These are phyloP conservation scores for Ceratobasidium sp. DNA, from an alignment of 1,284 basidiomycete genomes.

Conservation along the genomic window DNA sequence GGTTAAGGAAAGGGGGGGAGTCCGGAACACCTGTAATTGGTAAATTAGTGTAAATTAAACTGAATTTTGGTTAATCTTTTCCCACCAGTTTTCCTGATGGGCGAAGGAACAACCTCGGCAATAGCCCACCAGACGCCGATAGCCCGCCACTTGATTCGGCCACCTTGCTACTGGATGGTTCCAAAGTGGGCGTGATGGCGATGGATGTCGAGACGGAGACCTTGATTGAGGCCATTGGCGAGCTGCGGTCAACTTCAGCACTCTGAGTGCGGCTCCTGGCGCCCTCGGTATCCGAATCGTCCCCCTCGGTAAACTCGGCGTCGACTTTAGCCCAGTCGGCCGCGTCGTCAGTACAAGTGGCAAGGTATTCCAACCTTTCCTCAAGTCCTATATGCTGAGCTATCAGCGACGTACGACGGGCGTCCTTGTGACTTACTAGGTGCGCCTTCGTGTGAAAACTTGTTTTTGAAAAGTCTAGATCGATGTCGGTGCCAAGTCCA, in stretches of 20 bases:
- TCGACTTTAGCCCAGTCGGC: constrained; percentile 38
- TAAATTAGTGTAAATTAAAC: too few relatives aligned
- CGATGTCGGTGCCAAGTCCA: constrained; percentile 69
- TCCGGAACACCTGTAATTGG: too few relatives aligned
- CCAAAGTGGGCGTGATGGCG: constrained; percentile 1
- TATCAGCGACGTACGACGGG: constrained; percentile 45
- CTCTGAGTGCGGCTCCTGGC: constrained; percentile 28
- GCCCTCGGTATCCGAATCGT: constrained; percentile 38
- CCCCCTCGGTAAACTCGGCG: constrained; percentile 22
- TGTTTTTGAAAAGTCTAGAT: constrained; percentile 76
- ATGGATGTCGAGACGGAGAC: constrained; percentile 1
- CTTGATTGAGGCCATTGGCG: background rate
- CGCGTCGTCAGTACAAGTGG: constrained; percentile 12
- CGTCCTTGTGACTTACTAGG: constrained; percentile 72
- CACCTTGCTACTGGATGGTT: constrained; percentile 64
- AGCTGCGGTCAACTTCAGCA: constrained; percentile 2
- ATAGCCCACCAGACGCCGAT: constrained; percentile 70
- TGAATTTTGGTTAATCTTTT: too few relatives aligned
- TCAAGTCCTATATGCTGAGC: background rate
- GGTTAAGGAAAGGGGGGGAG: too few relatives aligned
- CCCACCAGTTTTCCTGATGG: too few relatives aligned
- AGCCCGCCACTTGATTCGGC: background rate
- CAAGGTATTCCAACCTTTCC: background rate
- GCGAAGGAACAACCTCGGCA: constrained; percentile 55
- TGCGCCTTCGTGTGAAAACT: constrained; percentile 67